phyloP scores from a whole-genome alignment of 345 rosid species.

The Moringa oleifera region DNA sequence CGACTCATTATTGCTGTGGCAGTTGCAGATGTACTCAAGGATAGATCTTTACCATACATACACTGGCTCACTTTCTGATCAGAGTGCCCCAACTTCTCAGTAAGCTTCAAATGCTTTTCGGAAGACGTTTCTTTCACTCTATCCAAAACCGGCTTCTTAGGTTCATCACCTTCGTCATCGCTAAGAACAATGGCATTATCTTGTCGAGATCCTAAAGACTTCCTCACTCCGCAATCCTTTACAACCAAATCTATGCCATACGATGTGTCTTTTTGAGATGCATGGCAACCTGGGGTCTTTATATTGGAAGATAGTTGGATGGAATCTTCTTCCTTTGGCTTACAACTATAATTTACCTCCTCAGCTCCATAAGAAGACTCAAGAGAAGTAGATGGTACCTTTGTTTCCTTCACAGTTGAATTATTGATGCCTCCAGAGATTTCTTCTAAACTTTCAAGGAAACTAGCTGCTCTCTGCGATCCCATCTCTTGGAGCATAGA shows the following conservation, averaged over 20 bases:
- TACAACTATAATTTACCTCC: slow-evolving; percentile 12
- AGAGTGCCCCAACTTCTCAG: slow-evolving; percentile 30
- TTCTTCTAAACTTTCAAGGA: slow-evolving; percentile 37
- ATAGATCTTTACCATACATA: slow-evolving; percentile 17
- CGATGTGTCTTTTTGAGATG: slow-evolving; percentile 35
- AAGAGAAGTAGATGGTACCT: slow-evolving; percentile 19
- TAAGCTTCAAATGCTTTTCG: slow-evolving; percentile 18
- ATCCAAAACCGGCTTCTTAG: slow-evolving; percentile 35
- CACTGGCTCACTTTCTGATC: slow-evolving; percentile 21
- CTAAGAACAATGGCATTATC: slow-evolving; percentile 61
- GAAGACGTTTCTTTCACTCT: slow-evolving; percentile 22
- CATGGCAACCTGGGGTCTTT: slow-evolving; percentile 25
- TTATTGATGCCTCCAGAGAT: slow-evolving; percentile 25
- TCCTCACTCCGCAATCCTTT: slow-evolving; percentile 28
- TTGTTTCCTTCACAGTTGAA: slow-evolving; percentile 23
- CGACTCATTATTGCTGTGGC: slow-evolving; percentile 20
- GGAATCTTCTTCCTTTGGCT: slow-evolving; percentile 28
- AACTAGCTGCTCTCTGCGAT: slow-evolving; percentile 29
- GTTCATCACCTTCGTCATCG: slow-evolving; percentile 70
- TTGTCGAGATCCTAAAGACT: slow-evolving; percentile 25
- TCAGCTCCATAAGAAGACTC: slow-evolving; percentile 13
- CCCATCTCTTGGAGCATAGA: slow-evolving; percentile 24
- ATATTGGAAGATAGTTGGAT: slow-evolving; percentile 25
- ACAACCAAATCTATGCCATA: slow-evolving; percentile 19
- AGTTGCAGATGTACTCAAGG: slow-evolving; percentile 17